These are phyloP conservation scores for Chlorella variabilis DNA, from an alignment of 163 green algal species.

Conservation along the genomic window DNA sequence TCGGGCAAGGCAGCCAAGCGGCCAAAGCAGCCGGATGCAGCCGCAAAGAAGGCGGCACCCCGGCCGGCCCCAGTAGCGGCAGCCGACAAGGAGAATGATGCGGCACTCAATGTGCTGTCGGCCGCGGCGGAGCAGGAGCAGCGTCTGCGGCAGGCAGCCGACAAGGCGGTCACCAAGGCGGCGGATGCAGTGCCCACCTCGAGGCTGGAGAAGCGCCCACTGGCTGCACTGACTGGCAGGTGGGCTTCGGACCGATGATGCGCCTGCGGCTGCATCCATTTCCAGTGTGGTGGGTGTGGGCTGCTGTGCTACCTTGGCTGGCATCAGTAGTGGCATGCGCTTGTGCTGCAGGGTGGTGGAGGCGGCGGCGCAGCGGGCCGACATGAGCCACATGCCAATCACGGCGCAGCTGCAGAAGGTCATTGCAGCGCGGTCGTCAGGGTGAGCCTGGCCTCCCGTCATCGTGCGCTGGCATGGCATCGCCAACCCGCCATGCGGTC, in stretches of 20 bases:
- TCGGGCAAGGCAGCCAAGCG: neutral
- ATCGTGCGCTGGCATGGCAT: neutral
- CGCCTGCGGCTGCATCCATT: neutral
- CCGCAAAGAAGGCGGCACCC: neutral
- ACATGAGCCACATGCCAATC: conserved; percentile 20
- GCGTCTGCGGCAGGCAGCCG: neutral
- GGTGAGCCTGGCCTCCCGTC: neutral
- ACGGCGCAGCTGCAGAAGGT: conserved; percentile 24
- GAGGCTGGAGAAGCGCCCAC: conserved; percentile 16
- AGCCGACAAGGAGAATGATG: neutral
- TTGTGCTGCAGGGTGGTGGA: conserved; percentile 18
- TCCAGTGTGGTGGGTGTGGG: neutral
- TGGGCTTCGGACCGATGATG: no score
- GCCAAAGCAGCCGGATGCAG: neutral
- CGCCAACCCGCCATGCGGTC: neutral
- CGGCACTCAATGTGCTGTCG: neutral
- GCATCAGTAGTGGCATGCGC: neutral
- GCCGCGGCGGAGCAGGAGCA: neutral
- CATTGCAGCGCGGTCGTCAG: neutral
- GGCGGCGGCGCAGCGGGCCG: conserved; percentile 7
- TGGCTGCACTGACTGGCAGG: conserved; percentile 8
- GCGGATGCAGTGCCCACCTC: neutral
- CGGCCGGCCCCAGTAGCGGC: neutral
- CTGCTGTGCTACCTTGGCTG: no score
- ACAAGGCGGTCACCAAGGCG: neutral